A percentile compares a stretch with the other conserved stretches of the same genome.
These are phyloP conservation scores for Xylaria sp. DNA, from an alignment of 2,329 filamentous ascomycete genomes.

Conservation along the genomic window DNA sequence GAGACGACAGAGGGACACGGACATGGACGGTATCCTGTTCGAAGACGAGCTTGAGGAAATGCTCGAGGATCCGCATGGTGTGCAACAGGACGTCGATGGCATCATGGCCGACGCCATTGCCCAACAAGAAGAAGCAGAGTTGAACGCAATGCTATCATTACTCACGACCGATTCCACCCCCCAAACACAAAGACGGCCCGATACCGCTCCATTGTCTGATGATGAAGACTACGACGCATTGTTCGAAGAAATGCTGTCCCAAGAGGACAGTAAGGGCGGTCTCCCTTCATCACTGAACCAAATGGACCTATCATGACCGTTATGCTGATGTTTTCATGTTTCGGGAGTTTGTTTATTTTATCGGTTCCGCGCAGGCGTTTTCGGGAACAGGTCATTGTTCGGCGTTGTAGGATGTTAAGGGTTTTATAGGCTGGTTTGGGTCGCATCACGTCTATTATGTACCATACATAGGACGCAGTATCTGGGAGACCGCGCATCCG, in stretches of 20 bases:
- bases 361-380: constrained; percentile 16
- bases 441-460: constrained; percentile 22
- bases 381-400: constrained; percentile 16
- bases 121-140: constrained; percentile 49
- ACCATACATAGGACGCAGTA: constrained; percentile 9
- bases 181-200: constrained; percentile 25
- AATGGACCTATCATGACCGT: constrained; percentile 43
- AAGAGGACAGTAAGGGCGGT: constrained; percentile 28
- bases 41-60: constrained; percentile 51
- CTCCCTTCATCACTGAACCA: constrained; percentile 33
- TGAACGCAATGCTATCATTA: constrained; percentile 52
- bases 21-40: constrained; percentile 38
- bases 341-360: background rate
- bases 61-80: constrained; percentile 32
- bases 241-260: constrained; percentile 61
- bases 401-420: constrained; percentile 23
- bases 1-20: constrained; percentile 36
- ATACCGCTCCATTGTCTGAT: constrained; percentile 41
- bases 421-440: constrained; percentile 20
- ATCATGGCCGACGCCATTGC: constrained; percentile 49
- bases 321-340: constrained; percentile 1
- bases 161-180: constrained; percentile 32
- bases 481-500: constrained; percentile 6
- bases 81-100: constrained; percentile 32
- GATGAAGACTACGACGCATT: constrained; percentile 58